These are phyloP conservation scores for Glycine tomentella DNA, from an alignment of 306 rosid genomes.

Conservation along the genomic window DNA sequence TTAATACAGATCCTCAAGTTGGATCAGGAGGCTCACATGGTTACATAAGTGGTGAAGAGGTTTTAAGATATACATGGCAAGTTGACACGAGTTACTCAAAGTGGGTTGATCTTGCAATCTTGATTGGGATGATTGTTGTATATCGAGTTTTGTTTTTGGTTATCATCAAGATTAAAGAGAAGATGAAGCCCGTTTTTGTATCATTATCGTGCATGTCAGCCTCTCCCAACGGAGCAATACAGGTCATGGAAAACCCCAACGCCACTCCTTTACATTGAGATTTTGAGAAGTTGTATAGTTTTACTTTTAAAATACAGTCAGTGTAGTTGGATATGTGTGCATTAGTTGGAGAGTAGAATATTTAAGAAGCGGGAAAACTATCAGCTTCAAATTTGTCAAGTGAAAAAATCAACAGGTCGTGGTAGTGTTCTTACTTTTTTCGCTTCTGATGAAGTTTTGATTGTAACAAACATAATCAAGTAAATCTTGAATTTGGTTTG, in stretches of 20 bases:
- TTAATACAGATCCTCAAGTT: background rate
- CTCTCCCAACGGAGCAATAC: slow-evolving; percentile 24
- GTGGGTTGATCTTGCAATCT: slow-evolving; percentile 71
- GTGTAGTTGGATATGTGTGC: background rate
- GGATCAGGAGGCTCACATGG: background rate
- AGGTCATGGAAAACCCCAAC: slow-evolving; percentile 32
- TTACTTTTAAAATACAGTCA: background rate
- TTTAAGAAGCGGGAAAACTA: too few species aligned
- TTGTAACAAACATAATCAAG: too few species aligned
- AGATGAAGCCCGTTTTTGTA: slow-evolving; percentile 41
- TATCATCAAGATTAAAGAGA: slow-evolving; percentile 58
- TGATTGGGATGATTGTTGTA: slow-evolving; percentile 62
- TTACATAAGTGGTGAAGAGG: slow-evolving; percentile 51
- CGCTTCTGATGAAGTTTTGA: too few species aligned
- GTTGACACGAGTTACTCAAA: slow-evolving; percentile 61
- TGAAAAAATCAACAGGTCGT: too few species aligned
- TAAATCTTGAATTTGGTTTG: too few species aligned
- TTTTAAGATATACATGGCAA: slow-evolving; percentile 52
- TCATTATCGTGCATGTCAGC: background rate
- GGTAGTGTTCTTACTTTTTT: too few species aligned
- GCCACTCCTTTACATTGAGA: slow-evolving; percentile 33
- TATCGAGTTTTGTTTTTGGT: slow-evolving; percentile 64
- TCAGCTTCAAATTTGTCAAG: too few species aligned
- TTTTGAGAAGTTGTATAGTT: background rate
- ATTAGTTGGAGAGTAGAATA: background rate